Evolutionary conservation across 306 rosid genomes (phyloP), one percentile per base, ranked within the genome.

Genomic region (Sicyos baderoa): DNA sequence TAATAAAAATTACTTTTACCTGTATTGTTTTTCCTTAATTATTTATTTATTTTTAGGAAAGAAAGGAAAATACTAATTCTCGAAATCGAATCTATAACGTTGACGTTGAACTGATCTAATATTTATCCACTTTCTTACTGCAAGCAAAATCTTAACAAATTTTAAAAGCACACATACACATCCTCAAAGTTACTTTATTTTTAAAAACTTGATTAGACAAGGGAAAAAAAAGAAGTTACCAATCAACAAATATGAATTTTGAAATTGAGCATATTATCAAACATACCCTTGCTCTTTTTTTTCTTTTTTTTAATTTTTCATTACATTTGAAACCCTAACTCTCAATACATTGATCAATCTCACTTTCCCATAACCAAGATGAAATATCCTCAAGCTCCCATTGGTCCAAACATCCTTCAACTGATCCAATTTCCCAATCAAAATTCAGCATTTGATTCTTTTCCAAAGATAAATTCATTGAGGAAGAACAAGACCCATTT

Each of bases 301-400:
- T 6, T 7, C 0, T 29, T 23, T 14, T 56, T 25, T 35, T 23
- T 6, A 1, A 1, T 29, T 29, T 25, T 25, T 25, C 3, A 16
- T 5, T 14, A 50, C 19, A n/a, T 5, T 18, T 54, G 40, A 29
- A 15, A 42, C 15, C 52, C 54, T 65, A 45, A 19, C 13, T 44
- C 9, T 11, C 44, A 37, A 37, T 4, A 5, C 44, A 37, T 37
- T 37, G 44, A 37, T 37, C 9, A 6, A 37, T 37, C 44, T 7
- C 69, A 3, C 21, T 15, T 10, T 49, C 55, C 40, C 71, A 22
- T 66, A 66, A 21, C 71, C 71, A 67, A 48, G 72, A 67, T 4
- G 72, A 67, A 25, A 67, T 48, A 7, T 67, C 45, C 19, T 67
- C 23, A 49, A 67, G 56, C 23, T 47, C 71, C 71, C 54, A 44